Evolutionary conservation across 768 basidiomycete species (phyloP).

Genomic region (Phlegmacium glaucopus): DNA sequence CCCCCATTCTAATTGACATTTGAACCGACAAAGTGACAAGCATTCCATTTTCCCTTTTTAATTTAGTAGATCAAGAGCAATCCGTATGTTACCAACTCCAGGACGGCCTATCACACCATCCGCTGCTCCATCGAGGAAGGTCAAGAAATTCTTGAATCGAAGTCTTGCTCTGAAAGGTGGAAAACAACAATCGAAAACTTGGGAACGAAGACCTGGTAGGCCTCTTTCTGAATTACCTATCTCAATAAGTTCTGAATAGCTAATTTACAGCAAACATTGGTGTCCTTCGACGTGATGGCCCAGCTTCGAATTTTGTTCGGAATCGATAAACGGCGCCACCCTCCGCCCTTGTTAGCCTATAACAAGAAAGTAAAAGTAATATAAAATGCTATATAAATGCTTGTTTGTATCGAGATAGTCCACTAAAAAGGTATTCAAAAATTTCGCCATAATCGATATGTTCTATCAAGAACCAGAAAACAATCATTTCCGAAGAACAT

Average conservation of each 20-base stretch:
- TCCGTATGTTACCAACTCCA: constrained; percentile 42
- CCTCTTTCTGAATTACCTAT: not conserved
- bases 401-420: too few species aligned
- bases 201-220: constrained; percentile 61
- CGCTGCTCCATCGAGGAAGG: constrained; percentile 45
- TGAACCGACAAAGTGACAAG: too few species aligned
- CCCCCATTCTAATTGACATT: not conserved
- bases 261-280: constrained; percentile 48
- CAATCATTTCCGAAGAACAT: constrained; percentile 43
- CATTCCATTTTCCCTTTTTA: constrained; percentile 1
- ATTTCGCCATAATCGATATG: not conserved
- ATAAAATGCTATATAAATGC: too few species aligned
- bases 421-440: not conserved
- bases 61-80: constrained; percentile 43
- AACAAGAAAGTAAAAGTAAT: not conserved
- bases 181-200: constrained; percentile 38
- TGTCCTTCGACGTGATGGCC: constrained; percentile 45
- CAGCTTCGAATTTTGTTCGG: constrained; percentile 52
- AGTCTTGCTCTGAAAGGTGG: constrained; percentile 45
- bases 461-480: not conserved
- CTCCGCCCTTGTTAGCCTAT: not conserved
- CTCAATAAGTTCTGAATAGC: not conserved
- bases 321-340: constrained; percentile 13
- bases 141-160: constrained; percentile 50
- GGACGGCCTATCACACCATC: constrained; percentile 31